These are phyloP conservation scores for Aspergillus indologenus DNA, from an alignment of 495 filamentous ascomycete genomes.

Conservation along the genomic window DNA sequence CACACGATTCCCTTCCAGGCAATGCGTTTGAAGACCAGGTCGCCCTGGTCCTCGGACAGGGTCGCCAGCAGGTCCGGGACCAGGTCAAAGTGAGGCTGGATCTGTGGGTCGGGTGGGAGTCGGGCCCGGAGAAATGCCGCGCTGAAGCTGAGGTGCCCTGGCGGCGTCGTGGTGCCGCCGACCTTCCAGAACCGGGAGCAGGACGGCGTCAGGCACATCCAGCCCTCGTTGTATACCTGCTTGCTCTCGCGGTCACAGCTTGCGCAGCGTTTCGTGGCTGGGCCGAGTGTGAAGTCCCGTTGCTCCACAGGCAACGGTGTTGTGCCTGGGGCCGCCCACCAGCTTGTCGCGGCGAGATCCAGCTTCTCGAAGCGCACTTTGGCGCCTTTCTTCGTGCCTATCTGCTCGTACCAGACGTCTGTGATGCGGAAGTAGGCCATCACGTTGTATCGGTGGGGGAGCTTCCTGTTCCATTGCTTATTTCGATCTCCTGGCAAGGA, in stretches of 20 bases:
- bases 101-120: conserved; percentile 30
- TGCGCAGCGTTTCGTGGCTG: conserved; percentile 33
- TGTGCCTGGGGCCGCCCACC: conserved; percentile 57
- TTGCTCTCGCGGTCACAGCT: conserved; percentile 36
- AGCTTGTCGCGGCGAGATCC: conserved; percentile 54
- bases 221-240: conserved; percentile 56
- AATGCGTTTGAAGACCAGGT: conserved; percentile 31
- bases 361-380: conserved; percentile 73
- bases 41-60: conserved; percentile 20
- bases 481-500: conserved; percentile 49
- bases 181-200: conserved; percentile 60
- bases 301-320: conserved; percentile 18
- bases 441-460: conserved; percentile 66
- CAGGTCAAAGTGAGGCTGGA: conserved; percentile 36
- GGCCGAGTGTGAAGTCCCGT: conserved; percentile 21
- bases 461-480: conserved; percentile 44
- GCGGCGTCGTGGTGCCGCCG: conserved; percentile 22
- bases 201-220: conserved; percentile 62
- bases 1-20: conserved; percentile 70
- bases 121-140: conserved; percentile 54
- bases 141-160: conserved; percentile 48
- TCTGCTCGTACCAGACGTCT: conserved; percentile 67
- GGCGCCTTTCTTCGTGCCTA: conserved; percentile 39
- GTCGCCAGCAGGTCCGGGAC: conserved; percentile 39
- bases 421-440: conserved; percentile 72